Base-by-base conservation (phyloP, 2,329 filamentous ascomycete species). In the Xylariaceae sp. region DNA sequence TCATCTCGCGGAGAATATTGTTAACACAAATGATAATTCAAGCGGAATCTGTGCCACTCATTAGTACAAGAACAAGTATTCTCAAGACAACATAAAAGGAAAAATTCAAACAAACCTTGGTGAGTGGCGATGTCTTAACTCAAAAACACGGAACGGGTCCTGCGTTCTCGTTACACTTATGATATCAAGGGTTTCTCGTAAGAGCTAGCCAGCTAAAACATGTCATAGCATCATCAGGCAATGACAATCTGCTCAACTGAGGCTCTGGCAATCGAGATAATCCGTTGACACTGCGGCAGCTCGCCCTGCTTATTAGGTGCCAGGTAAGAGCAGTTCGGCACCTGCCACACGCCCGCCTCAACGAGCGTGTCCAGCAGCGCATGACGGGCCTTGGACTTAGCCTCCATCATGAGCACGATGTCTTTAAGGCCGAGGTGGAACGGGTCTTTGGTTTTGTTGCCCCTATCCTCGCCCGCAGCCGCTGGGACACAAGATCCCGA, bases 231-330 rank as follows among this genome's bases (percentile, higher is more conserved):
- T n/a, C n/a, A n/a, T 67, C 56, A 80, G 16, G 75, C 67, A 62
- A 83, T 82, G 11, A 77, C 66, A 20, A 83, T 61, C 22, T 69
- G 70, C 22, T 80, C 74, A 41, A 83, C 67, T 2, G 78, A 75
- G 36, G 67, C 55, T 48, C 74, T 73, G 5, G 80, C 79, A 23
- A 79, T 70, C 22, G 76, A 70, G 16, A 83, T 69, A 25, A 82
- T 71, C 46, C 65, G 67, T 50, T 74, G 58, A 48, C 79, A 83
- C 20, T 67, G 65, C 37, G 69, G 68, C 39, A 62, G 63, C 29
- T 70, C 64, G n/a, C 62, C 66, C 2, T 57, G 47, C 19, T 57
- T 45, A 25, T 55, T 61, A 19, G 69, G 2, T n/a, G 23, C 22
- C 49, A 48, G 59, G 51, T 17, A 62, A 47, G 29, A 53, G 32